Percentiles rank a stretch among this genome's conserved stretches.
Evolutionary conservation across 768 basidiomycete genomes (phyloP).

Genomic region (Termitomyces sp.): DNA sequence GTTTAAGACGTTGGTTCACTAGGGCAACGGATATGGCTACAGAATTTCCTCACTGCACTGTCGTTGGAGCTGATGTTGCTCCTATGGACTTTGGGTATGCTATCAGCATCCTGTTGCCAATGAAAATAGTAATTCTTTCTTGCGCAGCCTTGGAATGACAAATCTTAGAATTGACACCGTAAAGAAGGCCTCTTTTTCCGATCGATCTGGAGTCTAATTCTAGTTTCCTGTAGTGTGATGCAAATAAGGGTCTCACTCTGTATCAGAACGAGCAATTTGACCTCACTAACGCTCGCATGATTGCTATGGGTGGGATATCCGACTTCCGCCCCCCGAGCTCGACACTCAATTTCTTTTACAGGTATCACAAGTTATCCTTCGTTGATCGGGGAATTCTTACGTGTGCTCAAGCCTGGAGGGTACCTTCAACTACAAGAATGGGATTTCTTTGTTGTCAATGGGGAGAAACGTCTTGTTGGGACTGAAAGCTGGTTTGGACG

Average conservation of each 20-base stretch:
- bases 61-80: conserved; percentile 12
- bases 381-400: neutral
- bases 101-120: no score
- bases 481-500: neutral
- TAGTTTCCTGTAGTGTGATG: neutral
- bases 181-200: neutral
- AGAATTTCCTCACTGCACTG: conserved; percentile 11
- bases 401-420: neutral
- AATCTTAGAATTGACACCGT: neutral
- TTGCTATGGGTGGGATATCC: neutral
- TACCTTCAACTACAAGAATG: neutral
- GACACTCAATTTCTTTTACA: neutral
- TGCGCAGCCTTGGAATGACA: neutral
- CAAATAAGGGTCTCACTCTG: neutral
- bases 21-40: conserved; percentile 14
- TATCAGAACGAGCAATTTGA: neutral
- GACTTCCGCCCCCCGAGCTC: neutral
- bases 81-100: conserved; percentile 13
- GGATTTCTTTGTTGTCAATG: neutral
- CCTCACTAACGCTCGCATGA: neutral
- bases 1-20: neutral
- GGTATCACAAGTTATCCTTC: neutral
- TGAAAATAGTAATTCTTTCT: neutral
- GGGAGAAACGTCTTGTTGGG: neutral
- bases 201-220: neutral